Percentiles rank a stretch among this genome's conserved stretches.
phyloP scores from a whole-genome alignment of 352 stramenopile species.

The Phytophthora melonis region DNA sequence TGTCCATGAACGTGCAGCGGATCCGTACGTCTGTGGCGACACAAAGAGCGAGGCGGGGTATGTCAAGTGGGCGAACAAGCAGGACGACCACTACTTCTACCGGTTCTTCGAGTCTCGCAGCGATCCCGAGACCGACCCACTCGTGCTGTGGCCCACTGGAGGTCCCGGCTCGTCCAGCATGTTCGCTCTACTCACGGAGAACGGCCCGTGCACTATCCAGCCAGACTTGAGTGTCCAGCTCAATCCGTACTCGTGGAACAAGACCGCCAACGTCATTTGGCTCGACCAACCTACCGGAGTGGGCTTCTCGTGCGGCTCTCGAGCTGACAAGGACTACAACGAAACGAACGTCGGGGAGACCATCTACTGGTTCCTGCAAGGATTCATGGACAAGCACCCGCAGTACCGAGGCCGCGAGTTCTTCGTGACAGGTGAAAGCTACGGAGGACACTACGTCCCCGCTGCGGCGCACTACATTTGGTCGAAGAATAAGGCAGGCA shows the following conservation, averaged over 20 bases:
- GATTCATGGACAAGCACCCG: constrained; percentile 49
- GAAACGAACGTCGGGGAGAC: constrained; percentile 54
- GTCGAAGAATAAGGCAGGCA: constrained; percentile 37
- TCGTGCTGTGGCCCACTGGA: constrained; percentile 77
- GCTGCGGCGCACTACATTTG: constrained; percentile 55
- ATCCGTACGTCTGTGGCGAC: too few species aligned
- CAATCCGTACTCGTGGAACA: constrained; percentile 65
- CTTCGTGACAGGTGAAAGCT: constrained; percentile 64
- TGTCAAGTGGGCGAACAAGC: too few species aligned
- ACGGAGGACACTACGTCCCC: constrained; percentile 64
- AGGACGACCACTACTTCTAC: too few species aligned
- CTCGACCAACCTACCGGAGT: constrained; percentile 61
- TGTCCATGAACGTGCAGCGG: too few species aligned
- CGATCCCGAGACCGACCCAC: constrained; percentile 58
- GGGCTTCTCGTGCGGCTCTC: constrained; percentile 51
- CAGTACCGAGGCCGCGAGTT: constrained; percentile 55
- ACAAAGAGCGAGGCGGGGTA: too few species aligned
- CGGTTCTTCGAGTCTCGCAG: too few species aligned
- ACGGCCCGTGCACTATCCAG: constrained; percentile 56
- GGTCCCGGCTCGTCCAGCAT: constrained; percentile 55
- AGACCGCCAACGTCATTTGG: constrained; percentile 63
- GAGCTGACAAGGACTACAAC: constrained; percentile 47
- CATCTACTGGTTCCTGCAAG: constrained; percentile 58
- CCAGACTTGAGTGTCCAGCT: constrained; percentile 42
- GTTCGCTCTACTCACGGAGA: constrained; percentile 56